Evolutionary conservation across 2,329 filamentous ascomycete species (phyloP), one percentile per base, ranked within the genome.

Genomic region (Alternaria ethzedia): DNA sequence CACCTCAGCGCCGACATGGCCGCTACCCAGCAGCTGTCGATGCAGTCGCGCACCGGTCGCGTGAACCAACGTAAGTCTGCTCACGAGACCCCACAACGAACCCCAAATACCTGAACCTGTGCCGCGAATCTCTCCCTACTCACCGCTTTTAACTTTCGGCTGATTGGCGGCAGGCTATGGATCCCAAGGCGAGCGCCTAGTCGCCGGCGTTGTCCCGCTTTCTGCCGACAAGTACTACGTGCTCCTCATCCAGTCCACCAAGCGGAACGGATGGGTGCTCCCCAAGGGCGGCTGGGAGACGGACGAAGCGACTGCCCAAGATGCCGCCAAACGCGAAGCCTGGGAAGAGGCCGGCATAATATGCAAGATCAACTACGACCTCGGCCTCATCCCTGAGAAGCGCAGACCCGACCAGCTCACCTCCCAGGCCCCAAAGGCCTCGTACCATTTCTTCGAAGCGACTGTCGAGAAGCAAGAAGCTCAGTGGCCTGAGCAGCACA

Each of bases 221-320:
- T 96, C 93, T 59, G 82, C 87, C 74, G 94, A 97, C 83, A 95
- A 93, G 80, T 90, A 89, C 74, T 91, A 92, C 80, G 95, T 99
- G 65, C 87, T 99, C 72, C 86, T 99, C 72, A 97, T 98, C 74
- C 94, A 97, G 83, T 97, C 94, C 58, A 95, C 92, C 56, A 89
- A 93, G 69, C 90, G 94, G 74, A 93, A 93, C 80, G 93, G 92
- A 74, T 99, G 96, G 96, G 96, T 99, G 46, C 86, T 99, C 63
- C 96, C 96, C 64, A 99, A 99, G 81, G 96, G 96, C 77, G 96
- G 96, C 64, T 99, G 96, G 94, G 96, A 99, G 81, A 91, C 89
- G 32, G 96, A 99, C 81, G 96, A 99, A 83, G 88, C 90, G 66
- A 96, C 92, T 67, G 89, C 91, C 66, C 88, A 95, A 79, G 92